phyloP scores from a whole-genome alignment of 768 basidiomycete genomes.

The Amyloporia xantha region DNA sequence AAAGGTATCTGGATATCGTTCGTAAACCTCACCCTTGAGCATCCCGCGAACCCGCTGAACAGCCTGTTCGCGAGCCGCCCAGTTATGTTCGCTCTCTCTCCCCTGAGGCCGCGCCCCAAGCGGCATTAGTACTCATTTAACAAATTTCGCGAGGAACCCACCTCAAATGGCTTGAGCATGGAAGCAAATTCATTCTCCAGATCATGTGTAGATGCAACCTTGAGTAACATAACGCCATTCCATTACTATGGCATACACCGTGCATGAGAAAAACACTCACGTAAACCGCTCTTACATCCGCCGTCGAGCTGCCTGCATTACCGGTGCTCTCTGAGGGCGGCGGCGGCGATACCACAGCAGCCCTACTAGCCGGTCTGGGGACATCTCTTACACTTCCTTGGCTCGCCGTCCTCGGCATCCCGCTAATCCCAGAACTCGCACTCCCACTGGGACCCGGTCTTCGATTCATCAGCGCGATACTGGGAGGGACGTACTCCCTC shows the following conservation, averaged over 20 bases:
- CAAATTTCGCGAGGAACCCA: conserved; percentile 23
- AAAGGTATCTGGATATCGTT: conserved; percentile 70
- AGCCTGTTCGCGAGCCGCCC: conserved; percentile 75
- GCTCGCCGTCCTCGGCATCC: conserved; percentile 40
- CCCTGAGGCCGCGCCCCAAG: conserved; percentile 48
- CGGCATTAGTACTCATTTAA: too few species aligned
- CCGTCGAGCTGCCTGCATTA: conserved; percentile 26
- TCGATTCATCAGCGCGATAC: conserved; percentile 52
- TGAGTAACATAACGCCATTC: conserved; percentile 2
- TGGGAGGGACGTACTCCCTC: conserved; percentile 72
- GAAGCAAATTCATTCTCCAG: conserved; percentile 77
- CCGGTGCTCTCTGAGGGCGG: conserved; percentile 10
- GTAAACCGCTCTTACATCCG: conserved; percentile 61
- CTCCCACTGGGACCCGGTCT: conserved; percentile 27
- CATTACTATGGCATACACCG: neutral
- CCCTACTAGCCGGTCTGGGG: conserved; percentile 55
- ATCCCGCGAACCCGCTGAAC: conserved; percentile 80
- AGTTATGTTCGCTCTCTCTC: conserved; percentile 97
- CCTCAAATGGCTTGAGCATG: conserved; percentile 81
- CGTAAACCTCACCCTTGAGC: conserved; percentile 79
- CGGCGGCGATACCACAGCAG: conserved; percentile 40
- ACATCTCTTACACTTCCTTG: conserved; percentile 42
- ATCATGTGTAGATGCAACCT: conserved; percentile 84
- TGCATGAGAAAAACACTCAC: conserved; percentile 34
- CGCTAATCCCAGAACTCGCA: conserved; percentile 11